Evolutionary conservation across 371 early-diverging fungal genomes (phyloP), one percentile per base, ranked within the genome.

Genomic region (Mucor plumbeus): DNA sequence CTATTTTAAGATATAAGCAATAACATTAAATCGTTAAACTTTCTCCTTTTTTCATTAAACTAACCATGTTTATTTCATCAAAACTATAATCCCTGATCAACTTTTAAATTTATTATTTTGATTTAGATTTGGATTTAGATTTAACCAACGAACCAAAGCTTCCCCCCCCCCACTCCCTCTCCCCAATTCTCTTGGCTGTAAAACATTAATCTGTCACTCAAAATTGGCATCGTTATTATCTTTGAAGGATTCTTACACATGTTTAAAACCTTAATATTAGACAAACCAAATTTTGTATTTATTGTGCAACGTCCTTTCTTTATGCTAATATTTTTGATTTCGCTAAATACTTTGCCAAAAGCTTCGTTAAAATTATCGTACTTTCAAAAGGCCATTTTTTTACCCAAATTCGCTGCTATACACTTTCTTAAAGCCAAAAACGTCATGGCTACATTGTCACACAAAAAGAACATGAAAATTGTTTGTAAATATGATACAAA

Each of bases 401-500:
- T 26, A 26, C 3, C 1, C 26, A 26, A 26, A 26, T 1, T 26
- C 26, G 3, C 26, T 3, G 26, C 26, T 26, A 26, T 26, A 26
- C 38, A 38, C 50, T 21, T 26, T 50, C 5, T 26, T 35, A 1
- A 11, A 47, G n/a, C 15, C 15, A 14, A 33, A 14, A 56, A 56
- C 56, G 36, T 56, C 56, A 53, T 53, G 54, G 5, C 11, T 7
- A 8, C 21, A 34, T 7, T 35, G 56, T 50, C 8, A 11, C 50
- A 50, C 50, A 50, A 26, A 50, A 8, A 50, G 21, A 7, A 21
- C 50, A 4, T 26, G 50, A 17, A 17, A 17, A 44, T 44, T 44
- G 44, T 44, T 44, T 44, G 44, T 44, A n/a, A 17, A 44, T 44
- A n/a, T n/a, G 44, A 44, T 44, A n/a, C n/a, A n/a, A n/a, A 17